A percentile compares a stretch with the other conserved stretches of the same genome.
These are phyloP conservation scores for Falciphora oryzae DNA, from an alignment of 2,329 filamentous ascomycete genomes.

Conservation along the genomic window DNA sequence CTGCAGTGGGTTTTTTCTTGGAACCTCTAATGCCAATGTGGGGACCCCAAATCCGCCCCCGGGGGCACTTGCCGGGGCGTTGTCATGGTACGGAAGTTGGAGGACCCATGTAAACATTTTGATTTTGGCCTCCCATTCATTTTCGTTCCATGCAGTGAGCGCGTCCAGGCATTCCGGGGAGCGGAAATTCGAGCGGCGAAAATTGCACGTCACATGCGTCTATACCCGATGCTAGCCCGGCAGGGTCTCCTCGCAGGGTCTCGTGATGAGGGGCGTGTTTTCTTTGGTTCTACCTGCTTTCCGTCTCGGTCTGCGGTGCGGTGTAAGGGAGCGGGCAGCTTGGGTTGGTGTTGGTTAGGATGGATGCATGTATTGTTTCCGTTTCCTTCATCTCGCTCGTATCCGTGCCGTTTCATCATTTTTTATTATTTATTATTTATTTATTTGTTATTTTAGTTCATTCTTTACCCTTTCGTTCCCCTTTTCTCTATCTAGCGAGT, in stretches of 20 bases:
- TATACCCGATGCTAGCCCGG: not conserved
- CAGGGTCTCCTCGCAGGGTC: not conserved
- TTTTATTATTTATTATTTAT: no score
- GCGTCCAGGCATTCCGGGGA: not conserved
- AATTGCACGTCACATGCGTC: not conserved
- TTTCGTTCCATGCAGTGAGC: no score
- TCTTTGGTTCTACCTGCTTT: not conserved
- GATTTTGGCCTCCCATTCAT: not conserved
- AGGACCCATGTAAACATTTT: not conserved
- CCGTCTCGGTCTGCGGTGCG: not conserved
- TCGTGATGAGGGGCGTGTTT: not conserved
- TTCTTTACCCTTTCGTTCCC: not conserved
- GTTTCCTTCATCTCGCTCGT: not conserved
- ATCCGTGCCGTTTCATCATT: not conserved
- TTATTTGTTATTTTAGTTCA: no score
- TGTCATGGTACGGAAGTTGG: not conserved
- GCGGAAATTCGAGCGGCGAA: not conserved
- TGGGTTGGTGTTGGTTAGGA: not conserved
- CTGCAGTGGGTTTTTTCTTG: not conserved
- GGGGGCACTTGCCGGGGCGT: not conserved
- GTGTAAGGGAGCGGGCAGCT: not conserved
- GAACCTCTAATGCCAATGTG: not conserved
- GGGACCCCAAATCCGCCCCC: not conserved
- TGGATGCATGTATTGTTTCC: not conserved
- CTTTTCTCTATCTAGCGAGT: not conserved